phyloP scores from a whole-genome alignment of 257 asterid species.

The Pogostemon cablin region DNA sequence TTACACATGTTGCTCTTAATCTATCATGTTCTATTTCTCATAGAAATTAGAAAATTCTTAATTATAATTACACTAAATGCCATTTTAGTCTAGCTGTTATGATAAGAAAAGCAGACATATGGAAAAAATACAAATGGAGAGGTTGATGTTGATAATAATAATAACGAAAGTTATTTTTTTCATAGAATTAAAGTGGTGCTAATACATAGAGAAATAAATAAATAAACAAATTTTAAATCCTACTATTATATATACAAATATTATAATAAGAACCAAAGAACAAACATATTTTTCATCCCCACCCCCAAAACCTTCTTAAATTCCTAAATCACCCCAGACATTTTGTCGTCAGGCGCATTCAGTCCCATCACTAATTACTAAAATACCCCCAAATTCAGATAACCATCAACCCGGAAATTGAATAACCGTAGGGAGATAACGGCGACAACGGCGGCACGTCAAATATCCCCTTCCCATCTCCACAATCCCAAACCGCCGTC shows the following conservation, averaged over 20 bases:
- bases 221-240: conserved; percentile 27
- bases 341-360: conserved; percentile 49
- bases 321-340: conserved; percentile 51
- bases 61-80: no score
- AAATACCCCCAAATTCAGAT: conserved; percentile 23
- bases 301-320: conserved; percentile 20
- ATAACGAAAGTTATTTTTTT: conserved; percentile 9
- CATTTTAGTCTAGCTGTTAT: no score
- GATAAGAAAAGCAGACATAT: not conserved
- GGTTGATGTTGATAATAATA: not conserved
- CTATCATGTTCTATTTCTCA: no score
- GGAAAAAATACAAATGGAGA: not conserved
- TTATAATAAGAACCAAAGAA: not conserved
- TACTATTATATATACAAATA: conserved; percentile 19
- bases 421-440: conserved; percentile 51
- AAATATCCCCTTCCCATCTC: conserved; percentile 74
- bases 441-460: conserved; percentile 86
- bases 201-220: conserved; percentile 37
- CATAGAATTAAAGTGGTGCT: not conserved
- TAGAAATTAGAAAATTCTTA: no score
- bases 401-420: conserved; percentile 38
- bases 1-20: no score
- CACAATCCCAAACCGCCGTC: conserved; percentile 81
- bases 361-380: not conserved
- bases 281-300: no score